Conservation (phyloP, 306 rosid species). For the Astragalus glycyphyllos region DNA sequence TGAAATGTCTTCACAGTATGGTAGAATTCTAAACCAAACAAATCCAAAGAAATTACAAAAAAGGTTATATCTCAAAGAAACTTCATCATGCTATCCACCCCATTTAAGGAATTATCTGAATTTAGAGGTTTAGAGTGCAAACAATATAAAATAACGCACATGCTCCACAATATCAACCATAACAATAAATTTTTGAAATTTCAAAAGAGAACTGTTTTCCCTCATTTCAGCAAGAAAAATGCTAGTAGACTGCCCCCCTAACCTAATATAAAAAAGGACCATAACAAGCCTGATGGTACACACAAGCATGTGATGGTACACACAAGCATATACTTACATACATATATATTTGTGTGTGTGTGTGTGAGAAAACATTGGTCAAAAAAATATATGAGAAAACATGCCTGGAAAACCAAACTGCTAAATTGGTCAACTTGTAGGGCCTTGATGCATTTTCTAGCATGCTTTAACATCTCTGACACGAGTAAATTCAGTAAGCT, state of each 20-base stretch:
- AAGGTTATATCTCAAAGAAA: slow-evolving; percentile 28
- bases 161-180: slow-evolving; percentile 25
- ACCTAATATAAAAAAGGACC: slow-evolving; percentile 17
- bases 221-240: background rate
- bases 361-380: too few species aligned
- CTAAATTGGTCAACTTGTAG: slow-evolving; percentile 78
- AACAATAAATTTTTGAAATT: background rate
- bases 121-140: background rate
- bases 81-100: slow-evolving; percentile 14
- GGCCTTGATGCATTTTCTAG: slow-evolving; percentile 52
- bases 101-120: slow-evolving; percentile 14
- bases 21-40: slow-evolving; percentile 24
- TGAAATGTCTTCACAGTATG: slow-evolving; percentile 30
- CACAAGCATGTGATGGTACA: background rate
- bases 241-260: background rate
- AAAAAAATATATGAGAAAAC: slow-evolving; percentile 35
- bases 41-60: slow-evolving; percentile 1
- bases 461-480: slow-evolving; percentile 61
- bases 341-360: too few species aligned
- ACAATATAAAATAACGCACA: slow-evolving; percentile 30
- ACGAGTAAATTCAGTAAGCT: slow-evolving; percentile 68
- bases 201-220: background rate
- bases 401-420: slow-evolving; percentile 92
- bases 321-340: slow-evolving; percentile 5
- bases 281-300: slow-evolving; percentile 13